phyloP scores from a whole-genome alignment of 441 rosid species.

The Cnidoscolus chayamansa region DNA sequence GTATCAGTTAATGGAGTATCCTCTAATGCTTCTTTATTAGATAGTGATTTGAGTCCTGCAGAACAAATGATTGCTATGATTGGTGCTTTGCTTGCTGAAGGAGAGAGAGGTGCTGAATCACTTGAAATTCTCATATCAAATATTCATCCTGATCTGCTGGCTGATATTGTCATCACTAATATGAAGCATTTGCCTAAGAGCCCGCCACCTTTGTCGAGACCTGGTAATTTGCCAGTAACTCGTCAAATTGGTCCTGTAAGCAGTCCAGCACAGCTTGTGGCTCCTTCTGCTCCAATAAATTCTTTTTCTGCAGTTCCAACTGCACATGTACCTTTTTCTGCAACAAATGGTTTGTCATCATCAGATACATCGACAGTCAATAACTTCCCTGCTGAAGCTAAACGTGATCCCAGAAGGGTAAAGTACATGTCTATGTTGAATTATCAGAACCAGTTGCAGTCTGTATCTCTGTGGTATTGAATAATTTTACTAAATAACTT shows the following conservation, averaged over 20 bases:
- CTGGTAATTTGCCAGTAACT: slow-evolving; percentile 39
- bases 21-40: slow-evolving; percentile 44
- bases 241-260: slow-evolving; percentile 42
- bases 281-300: slow-evolving; percentile 39
- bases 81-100: slow-evolving; percentile 99
- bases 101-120: slow-evolving; percentile 98
- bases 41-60: slow-evolving; percentile 78
- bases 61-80: slow-evolving; percentile 99
- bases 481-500: slow-evolving; percentile 27
- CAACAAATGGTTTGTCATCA: slow-evolving; percentile 37
- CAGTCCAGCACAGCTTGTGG: slow-evolving; percentile 47
- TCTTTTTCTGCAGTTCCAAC: slow-evolving; percentile 43
- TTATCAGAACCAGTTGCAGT: slow-evolving; percentile 6
- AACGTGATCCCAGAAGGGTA: slow-evolving; percentile 99
- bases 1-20: slow-evolving; percentile 57
- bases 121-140: slow-evolving; percentile 88
- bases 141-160: slow-evolving; percentile 96
- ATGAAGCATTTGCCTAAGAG: slow-evolving; percentile 93
- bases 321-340: slow-evolving; percentile 42
- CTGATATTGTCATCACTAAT: slow-evolving; percentile 95
- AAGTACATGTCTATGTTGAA: slow-evolving; percentile 13
- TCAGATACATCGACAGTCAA: slow-evolving; percentile 51
- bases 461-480: background rate
- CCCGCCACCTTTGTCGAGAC: slow-evolving; percentile 59
- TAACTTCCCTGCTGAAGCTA: slow-evolving; percentile 57